A percentile compares a stretch with the other conserved stretches of the same genome.
Evolutionary conservation across 2,329 filamentous ascomycete genomes (phyloP).

Genomic region (Achaetomium macrosporum): DNA sequence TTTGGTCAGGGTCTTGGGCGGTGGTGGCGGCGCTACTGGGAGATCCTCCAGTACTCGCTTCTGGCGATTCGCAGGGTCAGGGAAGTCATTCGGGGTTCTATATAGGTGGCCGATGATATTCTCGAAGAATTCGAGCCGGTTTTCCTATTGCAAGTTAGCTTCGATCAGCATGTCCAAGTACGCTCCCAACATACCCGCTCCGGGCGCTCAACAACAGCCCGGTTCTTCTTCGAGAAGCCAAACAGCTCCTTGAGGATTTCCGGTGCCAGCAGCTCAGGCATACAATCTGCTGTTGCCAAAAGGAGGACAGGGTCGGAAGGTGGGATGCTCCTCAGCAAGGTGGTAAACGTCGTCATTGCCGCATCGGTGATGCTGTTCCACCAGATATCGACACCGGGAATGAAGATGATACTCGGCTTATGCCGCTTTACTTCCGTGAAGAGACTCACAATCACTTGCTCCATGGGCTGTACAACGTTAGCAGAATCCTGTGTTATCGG

Average conservation of each 20-base stretch:
- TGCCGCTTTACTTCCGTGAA: conserved; percentile 91
- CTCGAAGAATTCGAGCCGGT: conserved; percentile 75
- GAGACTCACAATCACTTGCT: conserved; percentile 82
- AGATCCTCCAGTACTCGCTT: conserved; percentile 75
- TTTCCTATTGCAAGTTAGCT: conserved; percentile 37
- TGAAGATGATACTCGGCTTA: conserved; percentile 92
- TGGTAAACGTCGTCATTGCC: conserved; percentile 73
- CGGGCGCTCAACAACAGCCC: conserved; percentile 64
- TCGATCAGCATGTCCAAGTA: neutral
- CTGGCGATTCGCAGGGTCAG: conserved; percentile 79
- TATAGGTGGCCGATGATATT: conserved; percentile 69
- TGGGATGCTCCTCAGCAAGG: conserved; percentile 74
- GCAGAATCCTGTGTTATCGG: conserved; percentile 16
- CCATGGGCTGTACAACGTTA: conserved; percentile 52
- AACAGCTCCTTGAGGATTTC: conserved; percentile 73
- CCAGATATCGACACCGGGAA: conserved; percentile 87
- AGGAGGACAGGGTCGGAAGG: conserved; percentile 86
- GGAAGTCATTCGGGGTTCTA: conserved; percentile 78
- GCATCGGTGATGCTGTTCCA: conserved; percentile 58
- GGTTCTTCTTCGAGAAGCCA: conserved; percentile 75
- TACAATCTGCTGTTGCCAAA: conserved; percentile 72
- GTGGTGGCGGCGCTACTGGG: conserved; percentile 65
- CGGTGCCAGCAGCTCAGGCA: conserved; percentile 46
- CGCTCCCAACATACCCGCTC: conserved; percentile 42
- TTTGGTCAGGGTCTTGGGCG: conserved; percentile 63